phyloP scores from a whole-genome alignment of 2,329 filamentous ascomycete species.

The Xylariales sp. region DNA sequence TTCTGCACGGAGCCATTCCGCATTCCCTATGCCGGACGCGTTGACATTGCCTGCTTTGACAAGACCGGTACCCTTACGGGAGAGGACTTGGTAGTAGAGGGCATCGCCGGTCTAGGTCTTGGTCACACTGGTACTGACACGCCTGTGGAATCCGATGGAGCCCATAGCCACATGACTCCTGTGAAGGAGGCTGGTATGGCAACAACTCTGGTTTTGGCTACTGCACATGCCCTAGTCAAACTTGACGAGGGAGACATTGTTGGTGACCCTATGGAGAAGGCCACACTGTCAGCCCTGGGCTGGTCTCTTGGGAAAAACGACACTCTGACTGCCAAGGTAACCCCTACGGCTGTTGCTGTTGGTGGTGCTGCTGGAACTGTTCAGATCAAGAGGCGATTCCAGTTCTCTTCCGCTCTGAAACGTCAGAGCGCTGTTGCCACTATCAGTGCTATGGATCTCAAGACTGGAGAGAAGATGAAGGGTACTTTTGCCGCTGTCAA shows the following conservation, averaged over 20 bases:
- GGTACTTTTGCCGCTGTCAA: conserved; percentile 94
- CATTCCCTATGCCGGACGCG: conserved; percentile 91
- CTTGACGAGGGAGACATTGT: conserved; percentile 96
- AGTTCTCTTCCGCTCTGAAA: conserved; percentile 95
- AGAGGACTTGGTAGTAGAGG: conserved; percentile 94
- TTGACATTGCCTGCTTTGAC: conserved; percentile 96
- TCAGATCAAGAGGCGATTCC: conserved; percentile 94
- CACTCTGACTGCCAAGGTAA: conserved; percentile 70
- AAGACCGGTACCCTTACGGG: conserved; percentile 97
- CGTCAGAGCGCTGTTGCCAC: conserved; percentile 92
- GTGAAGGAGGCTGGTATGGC: conserved; percentile 69
- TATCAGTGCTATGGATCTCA: conserved; percentile 66
- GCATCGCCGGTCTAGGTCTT: conserved; percentile 83
- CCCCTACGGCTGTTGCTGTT: conserved; percentile 36
- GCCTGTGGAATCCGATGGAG: conserved; percentile 69
- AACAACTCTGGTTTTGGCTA: conserved; percentile 89
- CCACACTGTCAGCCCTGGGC: conserved; percentile 81
- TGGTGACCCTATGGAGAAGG: conserved; percentile 98
- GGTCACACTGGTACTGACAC: conserved; percentile 62
- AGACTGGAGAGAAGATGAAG: conserved; percentile 70
- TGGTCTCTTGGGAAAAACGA: conserved; percentile 94
- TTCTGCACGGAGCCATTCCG: conserved; percentile 99
- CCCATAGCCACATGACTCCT: conserved; percentile 72
- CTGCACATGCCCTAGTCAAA: conserved; percentile 91
- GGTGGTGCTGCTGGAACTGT: conserved; percentile 66